Percentiles rank a stretch among this genome's conserved stretches.
These are phyloP conservation scores for Pythium phragmitis DNA, from an alignment of 352 stramenopile species.

Conservation along the genomic window DNA sequence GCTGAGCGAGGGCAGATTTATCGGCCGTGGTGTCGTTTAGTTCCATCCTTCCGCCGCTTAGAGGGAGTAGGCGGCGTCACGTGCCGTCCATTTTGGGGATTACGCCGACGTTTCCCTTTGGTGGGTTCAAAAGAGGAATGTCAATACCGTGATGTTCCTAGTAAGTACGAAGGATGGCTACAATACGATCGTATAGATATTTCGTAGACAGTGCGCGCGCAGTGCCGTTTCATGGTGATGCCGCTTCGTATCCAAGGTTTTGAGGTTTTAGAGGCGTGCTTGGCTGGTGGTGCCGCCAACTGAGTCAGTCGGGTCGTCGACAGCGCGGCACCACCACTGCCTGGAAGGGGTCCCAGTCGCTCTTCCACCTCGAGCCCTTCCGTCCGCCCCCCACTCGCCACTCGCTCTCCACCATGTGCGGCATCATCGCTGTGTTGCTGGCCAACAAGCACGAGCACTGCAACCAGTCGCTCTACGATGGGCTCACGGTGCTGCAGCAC, in stretches of 20 bases:
- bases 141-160: background rate
- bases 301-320: conserved; percentile 25
- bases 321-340: conserved; percentile 23
- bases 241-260: conserved; percentile 25
- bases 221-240: conserved; percentile 12
- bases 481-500: conserved; percentile 97
- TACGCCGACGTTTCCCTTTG: background rate
- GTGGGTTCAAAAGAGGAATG: background rate
- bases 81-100: background rate
- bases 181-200: conserved; percentile 19
- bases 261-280: conserved; percentile 15
- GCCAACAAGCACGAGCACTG: conserved; percentile 94
- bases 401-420: conserved; percentile 89
- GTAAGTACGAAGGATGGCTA: background rate
- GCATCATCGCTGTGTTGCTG: conserved; percentile 96
- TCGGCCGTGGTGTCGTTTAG: background rate
- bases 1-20: background rate
- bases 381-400: background rate
- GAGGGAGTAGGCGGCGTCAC: background rate
- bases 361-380: background rate
- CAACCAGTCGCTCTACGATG: conserved; percentile 95
- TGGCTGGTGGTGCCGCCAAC: conserved; percentile 28
- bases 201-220: conserved; percentile 6
- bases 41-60: background rate
- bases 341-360: background rate